Evolutionary conservation across 768 basidiomycete species (phyloP).

Genomic region (Suillus weaverae): DNA sequence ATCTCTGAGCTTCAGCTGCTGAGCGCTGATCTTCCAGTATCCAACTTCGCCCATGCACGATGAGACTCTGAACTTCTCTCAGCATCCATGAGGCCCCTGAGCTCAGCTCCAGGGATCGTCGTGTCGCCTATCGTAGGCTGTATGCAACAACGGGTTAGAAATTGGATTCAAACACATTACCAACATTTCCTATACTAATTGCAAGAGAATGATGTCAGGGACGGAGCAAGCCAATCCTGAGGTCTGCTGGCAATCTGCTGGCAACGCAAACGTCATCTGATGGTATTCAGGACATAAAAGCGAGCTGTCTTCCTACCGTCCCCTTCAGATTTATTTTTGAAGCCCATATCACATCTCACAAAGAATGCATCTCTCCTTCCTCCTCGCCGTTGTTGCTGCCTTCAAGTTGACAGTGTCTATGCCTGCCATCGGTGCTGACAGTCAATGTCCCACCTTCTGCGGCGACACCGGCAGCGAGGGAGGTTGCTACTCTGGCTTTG

Average conservation of each 20-base stretch:
- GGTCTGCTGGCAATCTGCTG: neutral
- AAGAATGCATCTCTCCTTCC: too few species aligned
- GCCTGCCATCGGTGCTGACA: too few species aligned
- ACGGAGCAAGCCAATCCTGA: neutral
- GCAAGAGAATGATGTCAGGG: neutral
- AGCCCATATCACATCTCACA: too few species aligned
- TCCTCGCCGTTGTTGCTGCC: too few species aligned
- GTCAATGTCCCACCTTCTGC: too few species aligned
- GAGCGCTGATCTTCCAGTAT: neutral
- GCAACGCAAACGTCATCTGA: neutral
- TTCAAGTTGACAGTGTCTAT: too few species aligned
- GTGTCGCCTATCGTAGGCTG: neutral
- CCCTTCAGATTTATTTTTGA: too few species aligned
- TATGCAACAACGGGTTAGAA: neutral
- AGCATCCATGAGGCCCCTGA: neutral
- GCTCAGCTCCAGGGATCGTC: neutral
- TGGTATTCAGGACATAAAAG: neutral
- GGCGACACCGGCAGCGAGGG: too few species aligned
- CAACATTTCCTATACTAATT: neutral
- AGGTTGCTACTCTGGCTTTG: too few species aligned
- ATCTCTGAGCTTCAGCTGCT: neutral
- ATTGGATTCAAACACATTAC: neutral
- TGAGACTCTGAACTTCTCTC: neutral
- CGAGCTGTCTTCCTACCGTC: neutral
- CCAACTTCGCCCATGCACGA: neutral